These are phyloP conservation scores for Salix koriyanagi DNA, from an alignment of 345 rosid species.

Conservation along the genomic window DNA sequence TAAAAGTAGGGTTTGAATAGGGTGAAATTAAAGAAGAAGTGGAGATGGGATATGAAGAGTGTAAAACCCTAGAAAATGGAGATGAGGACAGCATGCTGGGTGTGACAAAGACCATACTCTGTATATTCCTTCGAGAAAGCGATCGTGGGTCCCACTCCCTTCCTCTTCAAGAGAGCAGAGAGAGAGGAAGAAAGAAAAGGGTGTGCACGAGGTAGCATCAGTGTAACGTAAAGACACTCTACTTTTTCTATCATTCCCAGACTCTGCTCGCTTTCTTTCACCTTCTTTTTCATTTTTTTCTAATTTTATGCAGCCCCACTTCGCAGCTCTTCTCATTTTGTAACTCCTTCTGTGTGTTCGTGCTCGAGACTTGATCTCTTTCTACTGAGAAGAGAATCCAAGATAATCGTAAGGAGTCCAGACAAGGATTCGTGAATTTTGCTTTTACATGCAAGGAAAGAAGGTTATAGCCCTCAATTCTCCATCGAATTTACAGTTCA, in stretches of 20 bases:
- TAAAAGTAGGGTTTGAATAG: not conserved
- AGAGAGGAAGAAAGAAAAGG: slow-evolving; percentile 6
- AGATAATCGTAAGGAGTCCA: slow-evolving; percentile 33
- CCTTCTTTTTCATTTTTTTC: not conserved
- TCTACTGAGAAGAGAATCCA: slow-evolving; percentile 37
- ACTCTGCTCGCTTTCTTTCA: not conserved
- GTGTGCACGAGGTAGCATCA: slow-evolving; percentile 33
- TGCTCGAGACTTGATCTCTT: not conserved
- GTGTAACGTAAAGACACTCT: slow-evolving; percentile 28
- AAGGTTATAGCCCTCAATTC: not conserved
- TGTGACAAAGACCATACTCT: slow-evolving; percentile 52
- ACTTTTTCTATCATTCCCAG: slow-evolving; percentile 28
- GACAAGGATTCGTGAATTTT: slow-evolving; percentile 25
- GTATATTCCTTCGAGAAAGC: slow-evolving; percentile 69
- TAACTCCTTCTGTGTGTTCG: slow-evolving; percentile 19
- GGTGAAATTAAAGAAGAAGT: not conserved
- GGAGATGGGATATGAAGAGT: slow-evolving; percentile 2
- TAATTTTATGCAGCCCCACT: not conserved
- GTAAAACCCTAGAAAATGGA: slow-evolving; percentile 48
- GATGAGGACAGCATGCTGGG: slow-evolving; percentile 47
- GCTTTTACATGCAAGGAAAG: slow-evolving; percentile 15
- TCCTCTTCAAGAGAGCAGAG: not conserved
- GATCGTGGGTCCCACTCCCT: slow-evolving; percentile 26
- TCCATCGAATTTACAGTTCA: not conserved
- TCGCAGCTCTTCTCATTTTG: slow-evolving; percentile 6